Conservation (phyloP, 2,329 filamentous ascomycete species). For the Trichoderma harzianum region DNA sequence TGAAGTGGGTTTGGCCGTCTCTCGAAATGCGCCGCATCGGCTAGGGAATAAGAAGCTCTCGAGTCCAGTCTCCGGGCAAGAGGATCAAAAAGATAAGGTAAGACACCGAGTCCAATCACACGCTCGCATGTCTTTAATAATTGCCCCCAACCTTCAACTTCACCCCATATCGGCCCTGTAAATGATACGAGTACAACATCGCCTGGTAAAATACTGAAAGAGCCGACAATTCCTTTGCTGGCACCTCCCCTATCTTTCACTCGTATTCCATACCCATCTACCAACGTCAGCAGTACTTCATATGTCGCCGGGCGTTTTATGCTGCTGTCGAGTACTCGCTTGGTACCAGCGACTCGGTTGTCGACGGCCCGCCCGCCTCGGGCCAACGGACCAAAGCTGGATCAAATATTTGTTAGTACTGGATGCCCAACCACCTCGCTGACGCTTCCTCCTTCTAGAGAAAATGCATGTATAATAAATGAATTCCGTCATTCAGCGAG, state of each 20-base stretch:
- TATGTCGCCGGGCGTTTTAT: neutral
- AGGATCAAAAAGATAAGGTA: conserved; percentile 4
- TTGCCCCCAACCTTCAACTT: neutral
- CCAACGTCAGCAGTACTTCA: neutral
- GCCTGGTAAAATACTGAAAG: neutral
- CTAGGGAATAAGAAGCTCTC: neutral
- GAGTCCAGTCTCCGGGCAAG: neutral
- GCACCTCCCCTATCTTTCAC: neutral
- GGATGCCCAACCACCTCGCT: neutral
- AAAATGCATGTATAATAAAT: neutral
- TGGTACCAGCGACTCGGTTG: neutral
- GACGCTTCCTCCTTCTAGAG: neutral
- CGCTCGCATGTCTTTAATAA: neutral
- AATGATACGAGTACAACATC: neutral
- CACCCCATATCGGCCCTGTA: neutral
- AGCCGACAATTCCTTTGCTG: neutral
- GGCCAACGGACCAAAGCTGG: conserved; percentile 10
- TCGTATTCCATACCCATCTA: neutral
- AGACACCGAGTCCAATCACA: neutral
- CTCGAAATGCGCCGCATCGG: neutral
- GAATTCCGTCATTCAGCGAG: neutral
- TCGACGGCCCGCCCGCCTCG: conserved; percentile 9
- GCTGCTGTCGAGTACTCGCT: neutral
- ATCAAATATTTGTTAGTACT: neutral
- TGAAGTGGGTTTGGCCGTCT: neutral